phyloP scores from a whole-genome alignment of 768 basidiomycete species.

The Hirschioporus abietinus region DNA sequence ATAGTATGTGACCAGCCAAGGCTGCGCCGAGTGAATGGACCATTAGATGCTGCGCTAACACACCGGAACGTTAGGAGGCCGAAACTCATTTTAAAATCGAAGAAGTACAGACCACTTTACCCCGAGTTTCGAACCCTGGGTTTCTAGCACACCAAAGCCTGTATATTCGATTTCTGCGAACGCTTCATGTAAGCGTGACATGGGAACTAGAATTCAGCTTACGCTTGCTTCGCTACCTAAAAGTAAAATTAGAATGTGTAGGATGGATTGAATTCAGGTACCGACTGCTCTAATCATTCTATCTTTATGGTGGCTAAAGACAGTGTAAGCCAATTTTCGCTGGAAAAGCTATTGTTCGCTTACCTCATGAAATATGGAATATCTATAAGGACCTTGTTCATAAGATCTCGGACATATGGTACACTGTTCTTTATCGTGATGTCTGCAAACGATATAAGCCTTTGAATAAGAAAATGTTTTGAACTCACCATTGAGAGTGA shows the following conservation, averaged over 20 bases:
- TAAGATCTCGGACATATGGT: slow-evolving; percentile 34
- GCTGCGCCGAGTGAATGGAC: slow-evolving; percentile 39
- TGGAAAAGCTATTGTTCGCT: neutral
- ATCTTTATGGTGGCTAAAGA: slow-evolving; percentile 27
- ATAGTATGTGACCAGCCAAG: slow-evolving; percentile 34
- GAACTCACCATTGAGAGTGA: slow-evolving; percentile 27
- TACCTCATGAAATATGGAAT: slow-evolving; percentile 39
- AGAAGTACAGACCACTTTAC: slow-evolving; percentile 24
- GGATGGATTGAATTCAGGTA: neutral
- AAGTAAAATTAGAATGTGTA: neutral
- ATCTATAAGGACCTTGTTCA: slow-evolving; percentile 35
- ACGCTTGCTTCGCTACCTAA: slow-evolving; percentile 30
- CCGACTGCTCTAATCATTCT: slow-evolving; percentile 38
- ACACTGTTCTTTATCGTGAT: slow-evolving; percentile 38
- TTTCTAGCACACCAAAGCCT: slow-evolving; percentile 37
- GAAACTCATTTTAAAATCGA: neutral
- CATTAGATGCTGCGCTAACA: slow-evolving; percentile 27
- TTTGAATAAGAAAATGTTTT: neutral
- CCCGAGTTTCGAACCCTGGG: slow-evolving; percentile 31
- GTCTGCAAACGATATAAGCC: slow-evolving; percentile 17
- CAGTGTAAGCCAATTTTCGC: neutral
- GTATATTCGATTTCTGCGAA: slow-evolving; percentile 31
- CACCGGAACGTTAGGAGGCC: neutral
- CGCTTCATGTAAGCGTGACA: neutral
- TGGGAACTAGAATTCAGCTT: neutral